Base-by-base conservation (phyloP, 2,329 filamentous ascomycete genomes). In the Tricladium varicosporioides region DNA sequence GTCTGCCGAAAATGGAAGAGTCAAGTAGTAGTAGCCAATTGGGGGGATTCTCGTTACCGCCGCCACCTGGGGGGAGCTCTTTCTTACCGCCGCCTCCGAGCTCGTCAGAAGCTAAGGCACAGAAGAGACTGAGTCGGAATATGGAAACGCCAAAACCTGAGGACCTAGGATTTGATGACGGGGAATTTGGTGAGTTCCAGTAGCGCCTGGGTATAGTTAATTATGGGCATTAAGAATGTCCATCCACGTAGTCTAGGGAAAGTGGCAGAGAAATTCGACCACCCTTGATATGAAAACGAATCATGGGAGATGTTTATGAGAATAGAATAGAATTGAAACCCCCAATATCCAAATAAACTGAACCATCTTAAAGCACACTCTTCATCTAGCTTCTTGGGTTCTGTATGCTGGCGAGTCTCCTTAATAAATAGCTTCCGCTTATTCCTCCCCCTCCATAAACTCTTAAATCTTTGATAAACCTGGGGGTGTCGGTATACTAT, bases 141-240 rank as follows among this genome's bases (percentile, higher is more conserved):
- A 75, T 74, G 66, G 80, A 82, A 11, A 75, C 80, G 5, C 77
- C 70, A 32, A 65, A 67, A 47, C 64, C 65, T 53, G 71, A 86
- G 68, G 86, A 91, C 57, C 68, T 93, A 62, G 90, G 90, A 0
- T 94, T 94, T 66, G 91, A 95, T 67, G 89, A 96, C 70, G 91
- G 91, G 1, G 88, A 93, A 69, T 92, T 92, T 80, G 91, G 90
- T 16, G 91, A 95, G 73, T 95, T 95, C 75, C 69, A 71, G 56
- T 72, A 63, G 22, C 32, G 18, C 32, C 9, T 16, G 10, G 22
- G 22, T 27, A 27, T 27, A 27, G 22, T 27, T 7, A 7, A 27
- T 27, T 27, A 27, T 27, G 7, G 22, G 22, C 22, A 7, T 27
- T 27, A 7, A 27, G 22, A 27, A 27, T 27, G 7, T 27, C 22